Base-by-base conservation (phyloP, 164 flowering plant species). In the Buxus sempervirens region DNA sequence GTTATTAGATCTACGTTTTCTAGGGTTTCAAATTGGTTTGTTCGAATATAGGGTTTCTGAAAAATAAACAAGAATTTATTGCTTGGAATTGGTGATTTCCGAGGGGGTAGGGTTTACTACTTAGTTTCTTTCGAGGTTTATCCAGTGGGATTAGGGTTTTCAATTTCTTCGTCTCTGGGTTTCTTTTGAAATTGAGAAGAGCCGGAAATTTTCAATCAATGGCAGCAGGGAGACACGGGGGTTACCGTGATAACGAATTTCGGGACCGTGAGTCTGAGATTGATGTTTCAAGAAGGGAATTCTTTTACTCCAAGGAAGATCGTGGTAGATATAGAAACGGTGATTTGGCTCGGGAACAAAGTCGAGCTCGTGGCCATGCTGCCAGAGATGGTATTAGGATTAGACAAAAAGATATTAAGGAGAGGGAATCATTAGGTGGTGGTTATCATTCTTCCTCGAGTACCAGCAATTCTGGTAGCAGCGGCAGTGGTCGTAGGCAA, bases 191-290 rank as follows among this genome's bases (percentile, higher is more conserved):
- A 32, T 53, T 58, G 66, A 38, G 55, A 41, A 59, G 21, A 59
- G 32, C 51, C 21, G 42, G 26, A 12, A n/a, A 54, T 25, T 10
- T 45, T 45, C 13, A 59, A 41, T 10, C 77, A 69, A 90, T 90
- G 96, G 94, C 89, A 38, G 86, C 89, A 71, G 90, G 90, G 74
- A 83, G 86, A 54, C 82, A 82, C 75, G 89, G 86, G 38, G 86
- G 83, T 61, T 84, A 81, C 63, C 84, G 77, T 51, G 87, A 80
- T 49, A 74, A 81, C 60, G 89, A 84, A 60, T 80, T 84, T 51
- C 80, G 83, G 73, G 85, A 73, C 62, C 78, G 79, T 15, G 87
- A 84, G 60, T 75, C 85, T 16, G 84, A 79, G 26, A 61, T 72
- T 32, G 76, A 64, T 27, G 70, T 68, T 38, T 71, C 82, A 0